These are phyloP conservation scores for Oryza brachyantha DNA, from an alignment of 176 grass and related monocot genomes.

Conservation along the genomic window DNA sequence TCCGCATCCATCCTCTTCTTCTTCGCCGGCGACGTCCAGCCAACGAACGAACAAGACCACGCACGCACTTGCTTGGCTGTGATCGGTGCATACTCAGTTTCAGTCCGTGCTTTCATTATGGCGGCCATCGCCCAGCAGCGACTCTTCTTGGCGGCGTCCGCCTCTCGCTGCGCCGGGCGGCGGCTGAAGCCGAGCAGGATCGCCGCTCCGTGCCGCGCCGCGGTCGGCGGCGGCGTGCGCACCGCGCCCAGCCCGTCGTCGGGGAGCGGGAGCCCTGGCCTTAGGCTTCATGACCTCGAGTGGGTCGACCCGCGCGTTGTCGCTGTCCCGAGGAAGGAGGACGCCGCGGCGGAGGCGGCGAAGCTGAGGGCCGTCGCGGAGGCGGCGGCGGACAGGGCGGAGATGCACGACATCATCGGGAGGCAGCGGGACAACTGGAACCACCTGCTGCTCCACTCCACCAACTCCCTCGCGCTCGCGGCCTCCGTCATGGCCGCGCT, in stretches of 20 bases:
- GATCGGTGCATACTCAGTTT: too few species aligned
- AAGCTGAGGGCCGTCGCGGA: constrained; percentile 48
- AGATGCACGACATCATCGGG: constrained; percentile 77
- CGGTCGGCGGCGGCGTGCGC: not conserved
- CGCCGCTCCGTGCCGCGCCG: not conserved
- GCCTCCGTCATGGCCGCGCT: constrained; percentile 47
- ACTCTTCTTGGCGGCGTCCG: not conserved
- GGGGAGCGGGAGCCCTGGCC: not conserved
- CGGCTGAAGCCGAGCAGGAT: not conserved
- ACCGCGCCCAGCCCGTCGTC: not conserved
- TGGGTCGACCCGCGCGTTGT: not conserved
- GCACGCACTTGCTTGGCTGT: too few species aligned
- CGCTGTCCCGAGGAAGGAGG: not conserved
- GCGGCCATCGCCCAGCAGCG: not conserved
- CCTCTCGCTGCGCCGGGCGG: not conserved
- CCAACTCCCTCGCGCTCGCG: constrained; percentile 50
- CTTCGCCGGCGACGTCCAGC: not conserved
- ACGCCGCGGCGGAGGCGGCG: not conserved
- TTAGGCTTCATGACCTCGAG: not conserved
- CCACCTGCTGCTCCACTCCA: constrained; percentile 61
- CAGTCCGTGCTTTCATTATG: too few species aligned
- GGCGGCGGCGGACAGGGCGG: constrained; percentile 46
- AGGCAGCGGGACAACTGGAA: constrained; percentile 70
- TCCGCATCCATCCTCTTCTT: not conserved
- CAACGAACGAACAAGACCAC: not conserved